Percentiles rank a stretch among this genome's conserved stretches.
Evolutionary conservation across 2,329 filamentous ascomycete species (phyloP).

Genomic region (Fusarium hainanense): DNA sequence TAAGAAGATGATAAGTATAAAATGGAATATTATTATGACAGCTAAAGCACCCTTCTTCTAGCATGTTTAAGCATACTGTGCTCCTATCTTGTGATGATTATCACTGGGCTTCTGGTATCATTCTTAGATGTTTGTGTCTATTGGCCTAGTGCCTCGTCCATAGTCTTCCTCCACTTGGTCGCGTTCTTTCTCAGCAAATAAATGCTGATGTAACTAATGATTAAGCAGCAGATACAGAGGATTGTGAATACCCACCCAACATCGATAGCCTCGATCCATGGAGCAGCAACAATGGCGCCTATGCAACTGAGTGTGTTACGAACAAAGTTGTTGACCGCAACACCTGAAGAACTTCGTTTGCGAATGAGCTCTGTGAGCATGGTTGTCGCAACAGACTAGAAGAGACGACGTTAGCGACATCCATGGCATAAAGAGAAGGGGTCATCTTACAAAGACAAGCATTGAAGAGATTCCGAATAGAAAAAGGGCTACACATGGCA

Average conservation of each 20-base stretch:
- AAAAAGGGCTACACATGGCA: conserved; percentile 73
- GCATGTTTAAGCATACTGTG: neutral
- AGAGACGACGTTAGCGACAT: conserved; percentile 12
- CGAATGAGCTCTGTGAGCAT: conserved; percentile 90
- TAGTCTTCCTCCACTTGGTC: conserved; percentile 69
- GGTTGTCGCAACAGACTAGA: conserved; percentile 72
- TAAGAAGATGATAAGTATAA: neutral
- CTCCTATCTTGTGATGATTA: neutral
- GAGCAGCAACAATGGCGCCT: conserved; percentile 75
- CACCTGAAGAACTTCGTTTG: conserved; percentile 74
- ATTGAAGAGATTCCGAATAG: conserved; percentile 82
- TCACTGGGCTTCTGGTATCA: neutral
- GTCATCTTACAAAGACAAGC: conserved; percentile 74
- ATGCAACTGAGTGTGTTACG: conserved; percentile 82
- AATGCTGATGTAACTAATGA: conserved; percentile 68
- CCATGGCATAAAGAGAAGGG: neutral
- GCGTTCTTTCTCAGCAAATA: conserved; percentile 71
- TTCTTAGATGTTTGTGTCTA: neutral
- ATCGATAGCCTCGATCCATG: conserved; percentile 76
- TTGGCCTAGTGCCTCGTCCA: conserved; percentile 64
- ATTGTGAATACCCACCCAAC: conserved; percentile 81
- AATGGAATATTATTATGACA: neutral
- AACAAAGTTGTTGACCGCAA: conserved; percentile 85
- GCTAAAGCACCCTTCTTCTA: neutral
- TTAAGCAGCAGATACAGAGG: conserved; percentile 63